A percentile compares a stretch with the other conserved stretches of the same genome.
Conservation (phyloP, 331 rosid genomes). For the Pyrus hybrid region DNA sequence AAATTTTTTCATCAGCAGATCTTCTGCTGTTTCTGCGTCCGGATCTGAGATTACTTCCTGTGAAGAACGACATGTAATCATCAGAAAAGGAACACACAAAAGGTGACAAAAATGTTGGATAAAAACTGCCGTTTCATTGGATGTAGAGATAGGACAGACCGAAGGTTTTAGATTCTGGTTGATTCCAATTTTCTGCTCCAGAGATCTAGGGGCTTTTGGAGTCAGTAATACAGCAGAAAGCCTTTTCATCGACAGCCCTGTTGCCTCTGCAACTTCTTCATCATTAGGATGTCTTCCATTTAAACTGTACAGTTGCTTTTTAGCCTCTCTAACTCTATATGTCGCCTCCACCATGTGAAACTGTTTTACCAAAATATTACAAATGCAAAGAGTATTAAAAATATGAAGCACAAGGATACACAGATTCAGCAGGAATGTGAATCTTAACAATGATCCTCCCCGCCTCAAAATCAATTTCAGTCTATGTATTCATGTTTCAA, state of each 20-base stretch:
- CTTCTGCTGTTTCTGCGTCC: conserved; percentile 68
- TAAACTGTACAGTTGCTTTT: conserved; percentile 58
- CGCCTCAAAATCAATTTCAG: not conserved
- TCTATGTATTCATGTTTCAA: not conserved
- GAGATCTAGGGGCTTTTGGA: conserved; percentile 91
- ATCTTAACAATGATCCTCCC: not conserved
- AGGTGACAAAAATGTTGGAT: not conserved
- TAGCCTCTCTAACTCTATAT: conserved; percentile 85
- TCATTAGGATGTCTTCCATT: conserved; percentile 77
- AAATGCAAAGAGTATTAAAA: not conserved
- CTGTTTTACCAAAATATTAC: conserved; percentile 28
- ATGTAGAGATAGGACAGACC: conserved; percentile 38
- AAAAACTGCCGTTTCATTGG: not conserved
- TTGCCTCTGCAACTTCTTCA: conserved; percentile 74
- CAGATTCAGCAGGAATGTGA: not conserved
- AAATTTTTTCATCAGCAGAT: conserved; percentile 51
- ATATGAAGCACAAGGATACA: not conserved
- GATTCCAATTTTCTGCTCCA: conserved; percentile 84
- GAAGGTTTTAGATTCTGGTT: conserved; percentile 85
- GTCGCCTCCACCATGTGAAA: conserved; percentile 95
- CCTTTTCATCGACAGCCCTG: conserved; percentile 93
- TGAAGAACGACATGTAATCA: conserved; percentile 5
- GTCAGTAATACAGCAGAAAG: conserved; percentile 71
- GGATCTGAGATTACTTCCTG: conserved; percentile 82
- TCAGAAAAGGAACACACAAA: conserved; percentile 1